phyloP scores from a whole-genome alignment of 2,329 filamentous ascomycete genomes.

The Phialocephala subalpina region DNA sequence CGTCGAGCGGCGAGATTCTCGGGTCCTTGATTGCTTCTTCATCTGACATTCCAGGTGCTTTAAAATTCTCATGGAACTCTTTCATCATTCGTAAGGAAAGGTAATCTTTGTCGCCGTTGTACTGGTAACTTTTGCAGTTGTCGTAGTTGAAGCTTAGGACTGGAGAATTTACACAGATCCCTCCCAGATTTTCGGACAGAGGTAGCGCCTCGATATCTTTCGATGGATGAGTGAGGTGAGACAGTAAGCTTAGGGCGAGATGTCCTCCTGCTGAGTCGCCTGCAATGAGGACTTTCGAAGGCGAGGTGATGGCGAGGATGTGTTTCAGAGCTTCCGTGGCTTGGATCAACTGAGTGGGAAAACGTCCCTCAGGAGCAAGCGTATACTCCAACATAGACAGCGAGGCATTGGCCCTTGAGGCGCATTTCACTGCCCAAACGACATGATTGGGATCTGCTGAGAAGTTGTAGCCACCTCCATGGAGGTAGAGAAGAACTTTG shows the following conservation, averaged over 20 bases:
- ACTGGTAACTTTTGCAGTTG: slow-evolving; percentile 49
- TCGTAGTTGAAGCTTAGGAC: slow-evolving; percentile 60
- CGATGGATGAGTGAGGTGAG: slow-evolving; percentile 58
- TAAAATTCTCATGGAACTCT: slow-evolving; percentile 52
- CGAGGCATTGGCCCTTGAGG: background rate
- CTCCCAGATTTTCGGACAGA: slow-evolving; percentile 50
- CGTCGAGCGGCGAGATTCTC: slow-evolving; percentile 59
- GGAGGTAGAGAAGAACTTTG: slow-evolving; percentile 52
- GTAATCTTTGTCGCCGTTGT: slow-evolving; percentile 58
- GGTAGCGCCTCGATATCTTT: background rate
- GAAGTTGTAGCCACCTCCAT: slow-evolving; percentile 61
- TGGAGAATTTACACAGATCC: slow-evolving; percentile 60
- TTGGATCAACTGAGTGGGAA: slow-evolving; percentile 29
- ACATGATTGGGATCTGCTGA: slow-evolving; percentile 48
- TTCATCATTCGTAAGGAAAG: slow-evolving; percentile 55
- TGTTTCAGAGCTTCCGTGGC: slow-evolving; percentile 25
- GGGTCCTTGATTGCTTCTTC: slow-evolving; percentile 25
- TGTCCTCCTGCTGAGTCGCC: slow-evolving; percentile 85
- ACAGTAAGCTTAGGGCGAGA: slow-evolving; percentile 61
- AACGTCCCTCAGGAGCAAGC: slow-evolving; percentile 27
- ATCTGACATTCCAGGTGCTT: slow-evolving; percentile 14
- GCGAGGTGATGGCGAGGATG: slow-evolving; percentile 19
- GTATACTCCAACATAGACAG: slow-evolving; percentile 31
- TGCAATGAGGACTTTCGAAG: slow-evolving; percentile 71
- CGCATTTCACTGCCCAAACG: slow-evolving; percentile 48